A percentile compares a stretch with the other conserved stretches of the same genome.
These are phyloP conservation scores for Periconia sp. DNA, from an alignment of 2,329 filamentous ascomycete species.

Conservation along the genomic window DNA sequence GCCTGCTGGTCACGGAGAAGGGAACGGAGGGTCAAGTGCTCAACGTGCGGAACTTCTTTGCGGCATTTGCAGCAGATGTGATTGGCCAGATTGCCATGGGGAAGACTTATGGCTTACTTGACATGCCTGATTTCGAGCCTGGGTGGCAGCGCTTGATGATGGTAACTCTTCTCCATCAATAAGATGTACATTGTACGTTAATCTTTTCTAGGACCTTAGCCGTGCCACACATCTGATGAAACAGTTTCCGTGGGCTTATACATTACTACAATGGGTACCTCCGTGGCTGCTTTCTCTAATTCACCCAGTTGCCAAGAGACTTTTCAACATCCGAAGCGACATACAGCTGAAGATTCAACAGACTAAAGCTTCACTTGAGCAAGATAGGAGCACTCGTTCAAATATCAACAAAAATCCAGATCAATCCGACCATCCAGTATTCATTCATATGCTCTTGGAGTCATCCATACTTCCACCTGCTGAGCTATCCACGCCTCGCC, in stretches of 20 bases:
- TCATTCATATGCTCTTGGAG: slow-evolving; percentile 14
- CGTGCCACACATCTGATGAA: slow-evolving; percentile 35
- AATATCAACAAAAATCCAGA: background rate
- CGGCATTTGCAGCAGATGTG: slow-evolving; percentile 26
- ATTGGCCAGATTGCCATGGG: slow-evolving; percentile 28
- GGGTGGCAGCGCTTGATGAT: slow-evolving; percentile 29
- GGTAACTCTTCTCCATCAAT: slow-evolving; percentile 1
- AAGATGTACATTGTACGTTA: background rate
- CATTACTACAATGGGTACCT: slow-evolving; percentile 17
- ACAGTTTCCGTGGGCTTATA: slow-evolving; percentile 25
- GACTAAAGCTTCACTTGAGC: background rate
- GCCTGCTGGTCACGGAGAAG: slow-evolving; percentile 11
- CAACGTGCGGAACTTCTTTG: slow-evolving; percentile 24
- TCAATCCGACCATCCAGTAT: slow-evolving; percentile 12
- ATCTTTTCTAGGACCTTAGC: slow-evolving; percentile 21
- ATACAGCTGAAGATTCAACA: slow-evolving; percentile 18
- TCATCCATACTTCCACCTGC: slow-evolving; percentile 12
- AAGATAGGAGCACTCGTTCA: background rate
- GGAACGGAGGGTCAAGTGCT: slow-evolving; percentile 7
- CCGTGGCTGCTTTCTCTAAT: slow-evolving; percentile 23
- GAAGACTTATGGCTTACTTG: slow-evolving; percentile 19
- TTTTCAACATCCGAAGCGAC: slow-evolving; percentile 28
- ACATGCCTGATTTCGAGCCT: slow-evolving; percentile 22
- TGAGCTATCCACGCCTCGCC: slow-evolving; percentile 19
- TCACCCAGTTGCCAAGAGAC: slow-evolving; percentile 27